A percentile compares a stretch with the other conserved stretches of the same genome.
Conservation (phyloP, 176 grass and related monocot genomes). For the Phoenix dactylifera region DNA sequence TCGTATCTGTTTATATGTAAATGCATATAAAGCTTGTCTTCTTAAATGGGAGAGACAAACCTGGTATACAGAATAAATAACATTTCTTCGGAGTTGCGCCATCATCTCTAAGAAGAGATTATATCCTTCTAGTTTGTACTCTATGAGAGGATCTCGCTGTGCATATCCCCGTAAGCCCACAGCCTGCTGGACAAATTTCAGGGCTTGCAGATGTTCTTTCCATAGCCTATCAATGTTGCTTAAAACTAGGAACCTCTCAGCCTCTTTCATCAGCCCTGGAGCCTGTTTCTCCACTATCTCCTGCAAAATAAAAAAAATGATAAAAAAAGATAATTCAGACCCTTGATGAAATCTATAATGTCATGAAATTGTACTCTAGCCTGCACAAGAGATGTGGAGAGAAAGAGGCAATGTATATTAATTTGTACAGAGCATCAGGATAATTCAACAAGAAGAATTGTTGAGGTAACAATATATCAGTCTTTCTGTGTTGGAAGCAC, state of each 20-base stretch:
- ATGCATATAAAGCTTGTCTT: background rate
- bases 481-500: too few relatives aligned
- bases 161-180: slow-evolving; percentile 97
- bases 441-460: background rate
- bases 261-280: slow-evolving; percentile 92
- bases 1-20: background rate
- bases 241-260: slow-evolving; percentile 86
- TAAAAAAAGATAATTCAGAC: too few relatives aligned
- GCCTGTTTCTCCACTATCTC: slow-evolving; percentile 85
- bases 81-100: slow-evolving; percentile 95
- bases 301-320: slow-evolving; percentile 29
- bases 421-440: background rate
- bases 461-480: too few relatives aligned
- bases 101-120: slow-evolving; percentile 99
- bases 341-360: too few relatives aligned
- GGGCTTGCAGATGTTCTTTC: slow-evolving; percentile 94
- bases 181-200: slow-evolving; percentile 98
- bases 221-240: slow-evolving; percentile 98
- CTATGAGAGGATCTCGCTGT: slow-evolving; percentile 89
- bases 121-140: slow-evolving; percentile 97
- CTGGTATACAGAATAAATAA: slow-evolving; percentile 98
- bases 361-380: too few relatives aligned
- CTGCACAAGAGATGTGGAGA: too few relatives aligned
- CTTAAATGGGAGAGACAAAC: slow-evolving; percentile 29
- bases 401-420: background rate